Evolutionary conservation across 768 basidiomycete species (phyloP).

Genomic region (Heimioporus sp.): DNA sequence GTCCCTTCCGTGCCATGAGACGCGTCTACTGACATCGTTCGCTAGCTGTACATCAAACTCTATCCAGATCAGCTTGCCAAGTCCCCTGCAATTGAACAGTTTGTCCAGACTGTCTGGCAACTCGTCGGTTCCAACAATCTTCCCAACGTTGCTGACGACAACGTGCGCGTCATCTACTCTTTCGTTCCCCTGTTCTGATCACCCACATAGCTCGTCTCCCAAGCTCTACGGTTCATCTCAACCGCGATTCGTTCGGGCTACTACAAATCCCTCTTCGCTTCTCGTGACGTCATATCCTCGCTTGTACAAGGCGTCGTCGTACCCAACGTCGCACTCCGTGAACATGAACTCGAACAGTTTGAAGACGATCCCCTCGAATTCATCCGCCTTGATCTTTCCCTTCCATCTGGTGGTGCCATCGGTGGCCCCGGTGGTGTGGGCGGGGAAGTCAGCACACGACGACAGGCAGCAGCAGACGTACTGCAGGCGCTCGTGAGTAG

Average conservation of each 20-base stretch:
- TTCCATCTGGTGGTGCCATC: constrained; percentile 44
- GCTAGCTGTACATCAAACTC: constrained; percentile 74
- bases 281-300: constrained; percentile 74
- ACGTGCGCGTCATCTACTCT: constrained; percentile 42
- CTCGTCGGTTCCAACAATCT: constrained; percentile 70
- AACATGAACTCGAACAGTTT: constrained; percentile 92
- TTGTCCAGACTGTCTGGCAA: constrained; percentile 90
- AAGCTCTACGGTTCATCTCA: constrained; percentile 87
- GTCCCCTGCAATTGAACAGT: constrained; percentile 59
- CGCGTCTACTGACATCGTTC: not conserved
- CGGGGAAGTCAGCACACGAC: constrained; percentile 76
- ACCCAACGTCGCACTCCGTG: constrained; percentile 87
- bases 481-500: constrained; percentile 83
- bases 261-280: constrained; percentile 78
- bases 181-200: too few relatives aligned
- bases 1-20: not conserved
- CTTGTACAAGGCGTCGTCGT: constrained; percentile 90
- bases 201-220: constrained; percentile 70
- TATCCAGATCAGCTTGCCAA: constrained; percentile 76
- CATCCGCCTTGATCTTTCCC: constrained; percentile 81
- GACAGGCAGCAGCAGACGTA: constrained; percentile 95
- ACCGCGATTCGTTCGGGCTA: constrained; percentile 88
- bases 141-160: constrained; percentile 71
- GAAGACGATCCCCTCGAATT: constrained; percentile 97
- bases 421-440: constrained; percentile 37